Evolutionary conservation across 2,329 filamentous ascomycete species (phyloP), one percentile per base, ranked within the genome.

Genomic region (Fusarium haematococcum): DNA sequence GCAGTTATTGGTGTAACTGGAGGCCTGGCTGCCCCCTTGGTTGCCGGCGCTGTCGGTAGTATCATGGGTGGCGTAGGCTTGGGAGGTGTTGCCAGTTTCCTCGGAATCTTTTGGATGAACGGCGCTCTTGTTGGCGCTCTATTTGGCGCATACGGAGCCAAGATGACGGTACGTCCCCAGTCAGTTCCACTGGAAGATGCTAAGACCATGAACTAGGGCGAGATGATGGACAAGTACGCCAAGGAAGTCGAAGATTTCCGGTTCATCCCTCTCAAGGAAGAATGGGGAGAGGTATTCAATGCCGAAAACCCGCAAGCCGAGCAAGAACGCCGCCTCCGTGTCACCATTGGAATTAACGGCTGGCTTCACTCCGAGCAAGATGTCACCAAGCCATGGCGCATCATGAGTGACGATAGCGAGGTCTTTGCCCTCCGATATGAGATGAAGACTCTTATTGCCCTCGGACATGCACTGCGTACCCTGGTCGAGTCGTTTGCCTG

Each of bases 1-100:
- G 94, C 94, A 0, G 86, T 98, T 2, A 95, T 98, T n/a, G 95
- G 95, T 7, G 90, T 98, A 5, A 98, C 95, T 0, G 95, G 95
- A 20, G 95, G 95, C 2, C 87, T 98, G n/a, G 95, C 95, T 1
- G 95, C 95, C 1, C 95, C 95, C 0, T 86, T 97, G 0, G 92
- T 98, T 16, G 95, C 95, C 5, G 95, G 95, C 5, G 95, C 95
- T 0, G 88, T 98, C 16, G 95, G 95, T 3, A 92, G 92, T 1
- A 87, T 98, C 3, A 94, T 98, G 90, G 94, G 95, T 16, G 94
- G 94, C 0, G 88, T 98, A 2, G 95, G 95, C 0, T 86, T 98
- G 1, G 95, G 95, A 25, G 94, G 94, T 1, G 93, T 97, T 3
- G 95, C 94, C 5, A 94, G 93, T 48, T 97, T 97, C 77, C 84